Base-by-base conservation (phyloP, 768 basidiomycete genomes). In the Kondoa subrosea region DNA sequence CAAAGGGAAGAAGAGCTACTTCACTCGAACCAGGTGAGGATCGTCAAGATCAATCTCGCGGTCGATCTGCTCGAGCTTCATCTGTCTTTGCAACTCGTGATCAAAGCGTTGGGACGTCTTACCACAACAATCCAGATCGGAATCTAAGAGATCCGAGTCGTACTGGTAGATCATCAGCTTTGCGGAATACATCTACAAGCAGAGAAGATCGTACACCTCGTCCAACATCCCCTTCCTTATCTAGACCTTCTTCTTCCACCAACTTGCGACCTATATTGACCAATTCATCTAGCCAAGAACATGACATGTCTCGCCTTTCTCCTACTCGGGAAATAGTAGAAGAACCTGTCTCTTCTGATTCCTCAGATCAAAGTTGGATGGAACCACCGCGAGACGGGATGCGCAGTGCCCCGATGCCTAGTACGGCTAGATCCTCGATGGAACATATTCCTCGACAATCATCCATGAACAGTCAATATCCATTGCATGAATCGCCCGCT, bases 21-120 rank as follows among this genome's bases (percentile, higher is more conserved):
- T 84, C 83, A 0, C 76, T 84, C 26, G 83, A 81, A 0, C 82
- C 82, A 0, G 65, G 63, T 56, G 56, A 59, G 32, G 64, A 34
- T 31, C 26, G 26, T 30, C 34, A 14, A 3, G 29, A 25, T 34
- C 67, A 21, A 8, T 17, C 4, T 30, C 34, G 1, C 26, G 26
- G n/a, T 34, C 63, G 30, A n/a, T 63, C 21, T 57, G 3, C 57
- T 1, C 27, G 50, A 15, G 2, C 26, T 21, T 60, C 60, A 17
- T 67, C 57, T 21, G 57, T 61, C 27, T 30, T 57, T 56, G 25
- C 57, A 17, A 34, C 14, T 25, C 29, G 27, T 15, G 21, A 67
- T 25, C 26, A 27, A 30, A 62, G 57, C 57, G 34, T 58, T 32
- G 27, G 57, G 2, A 33, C 30, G 26, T 17, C 57, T 21, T 67